Evolutionary conservation across 495 filamentous ascomycete genomes (phyloP).

Genomic region (Aspergillus sclerotiicarbonarius): DNA sequence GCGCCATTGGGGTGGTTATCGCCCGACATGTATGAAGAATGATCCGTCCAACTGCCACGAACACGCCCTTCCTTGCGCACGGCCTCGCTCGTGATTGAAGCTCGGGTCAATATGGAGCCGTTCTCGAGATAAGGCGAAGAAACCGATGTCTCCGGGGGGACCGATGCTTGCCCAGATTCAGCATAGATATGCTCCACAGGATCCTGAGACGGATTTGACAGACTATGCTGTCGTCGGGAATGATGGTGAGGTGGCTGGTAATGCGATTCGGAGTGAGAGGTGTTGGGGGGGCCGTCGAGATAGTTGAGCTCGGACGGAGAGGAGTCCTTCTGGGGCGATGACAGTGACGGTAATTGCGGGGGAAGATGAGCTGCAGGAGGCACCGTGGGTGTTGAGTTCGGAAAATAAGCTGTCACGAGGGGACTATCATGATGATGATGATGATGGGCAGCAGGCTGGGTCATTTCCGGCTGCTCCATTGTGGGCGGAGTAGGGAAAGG

Average conservation of each 20-base stretch:
- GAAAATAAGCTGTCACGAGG: conserved; percentile 24
- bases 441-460: conserved; percentile 41
- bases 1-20: conserved; percentile 28
- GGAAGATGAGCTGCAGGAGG: conserved; percentile 24
- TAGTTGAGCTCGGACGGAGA: conserved; percentile 14
- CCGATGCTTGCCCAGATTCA: conserved; percentile 9
- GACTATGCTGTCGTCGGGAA: conserved; percentile 8
- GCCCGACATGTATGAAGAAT: conserved; percentile 42
- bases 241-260: conserved; percentile 10
- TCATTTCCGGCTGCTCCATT: conserved; percentile 43
- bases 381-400: conserved; percentile 22
- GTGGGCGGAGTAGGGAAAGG: conserved; percentile 18
- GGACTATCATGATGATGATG: conserved; percentile 34
- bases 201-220: conserved; percentile 1
- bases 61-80: conserved; percentile 34
- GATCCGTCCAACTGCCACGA: conserved; percentile 38
- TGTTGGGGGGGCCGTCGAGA: conserved; percentile 5
- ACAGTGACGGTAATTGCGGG: conserved; percentile 19
- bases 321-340: conserved; percentile 8
- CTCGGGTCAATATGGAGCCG: conserved; percentile 25
- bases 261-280: conserved; percentile 14
- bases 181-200: conserved; percentile 16
- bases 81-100: conserved; percentile 29
- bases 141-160: conserved; percentile 21
- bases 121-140: conserved; percentile 23